Evolutionary conservation across 331 rosid genomes (phyloP).

Genomic region (Quercus tomentella): DNA sequence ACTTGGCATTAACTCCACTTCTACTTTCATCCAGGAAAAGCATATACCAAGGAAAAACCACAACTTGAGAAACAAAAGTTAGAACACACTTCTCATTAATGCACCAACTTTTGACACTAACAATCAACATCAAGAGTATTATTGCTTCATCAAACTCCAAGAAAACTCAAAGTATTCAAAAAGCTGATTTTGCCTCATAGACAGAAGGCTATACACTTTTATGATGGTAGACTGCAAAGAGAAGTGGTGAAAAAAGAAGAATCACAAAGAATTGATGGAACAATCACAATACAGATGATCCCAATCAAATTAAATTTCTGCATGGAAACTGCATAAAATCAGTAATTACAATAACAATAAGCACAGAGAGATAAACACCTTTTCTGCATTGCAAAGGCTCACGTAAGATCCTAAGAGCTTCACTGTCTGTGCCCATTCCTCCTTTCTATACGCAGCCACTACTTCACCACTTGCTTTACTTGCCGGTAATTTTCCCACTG

Average conservation of each 20-base stretch:
- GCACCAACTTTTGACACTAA: background rate
- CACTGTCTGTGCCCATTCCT: slow-evolving; percentile 50
- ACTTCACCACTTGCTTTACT: slow-evolving; percentile 57
- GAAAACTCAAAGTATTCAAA: background rate
- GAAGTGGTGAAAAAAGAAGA: background rate
- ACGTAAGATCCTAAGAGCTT: slow-evolving; percentile 43
- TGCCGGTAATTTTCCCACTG: slow-evolving; percentile 92
- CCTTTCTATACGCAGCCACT: slow-evolving; percentile 59
- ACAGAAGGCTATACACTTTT: background rate
- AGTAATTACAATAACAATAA: background rate
- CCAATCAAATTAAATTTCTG: background rate
- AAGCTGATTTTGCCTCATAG: background rate
- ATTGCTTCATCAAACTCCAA: background rate
- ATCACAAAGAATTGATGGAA: too few relatives aligned
- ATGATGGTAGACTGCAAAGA: background rate
- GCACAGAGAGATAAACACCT: slow-evolving; percentile 35
- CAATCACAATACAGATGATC: background rate
- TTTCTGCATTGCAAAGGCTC: slow-evolving; percentile 48
- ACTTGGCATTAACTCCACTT: too few relatives aligned
- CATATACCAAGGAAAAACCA: background rate
- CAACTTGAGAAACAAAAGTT: background rate
- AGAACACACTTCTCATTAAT: background rate
- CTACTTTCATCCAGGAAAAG: too few relatives aligned
- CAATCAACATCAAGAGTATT: background rate
- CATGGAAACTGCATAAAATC: background rate